phyloP scores from a whole-genome alignment of 1,139 yeast genomes.

The Kodamaea fungicola region DNA sequence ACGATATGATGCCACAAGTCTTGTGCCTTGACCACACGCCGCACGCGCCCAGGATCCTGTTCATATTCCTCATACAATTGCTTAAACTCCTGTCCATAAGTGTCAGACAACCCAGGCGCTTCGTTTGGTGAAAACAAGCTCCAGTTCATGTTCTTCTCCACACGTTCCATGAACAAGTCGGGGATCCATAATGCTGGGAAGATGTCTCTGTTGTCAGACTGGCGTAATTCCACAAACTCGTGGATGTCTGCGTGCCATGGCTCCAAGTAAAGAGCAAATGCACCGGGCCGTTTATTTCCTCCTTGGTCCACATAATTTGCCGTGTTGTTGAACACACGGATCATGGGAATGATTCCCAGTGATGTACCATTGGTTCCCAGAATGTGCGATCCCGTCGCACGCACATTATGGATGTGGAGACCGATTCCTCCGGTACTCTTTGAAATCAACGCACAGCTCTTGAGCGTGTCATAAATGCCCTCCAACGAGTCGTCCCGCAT shows the following conservation, averaged over 20 bases:
- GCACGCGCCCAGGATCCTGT: conserved; percentile 33
- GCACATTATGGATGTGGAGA: conserved; percentile 51
- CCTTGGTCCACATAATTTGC: conserved; percentile 64
- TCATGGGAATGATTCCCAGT: conserved; percentile 57
- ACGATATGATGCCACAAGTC: conserved; percentile 52
- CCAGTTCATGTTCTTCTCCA: conserved; percentile 49
- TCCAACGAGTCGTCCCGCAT: conserved; percentile 60
- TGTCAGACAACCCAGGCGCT: conserved; percentile 50
- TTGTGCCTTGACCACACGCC: conserved; percentile 44
- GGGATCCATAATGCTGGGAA: conserved; percentile 61
- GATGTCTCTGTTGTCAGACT: conserved; percentile 58
- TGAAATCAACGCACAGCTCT: conserved; percentile 53
- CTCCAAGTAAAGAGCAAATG: conserved; percentile 57
- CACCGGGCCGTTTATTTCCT: conserved; percentile 62
- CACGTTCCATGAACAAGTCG: conserved; percentile 56
- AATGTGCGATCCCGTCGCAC: conserved; percentile 49
- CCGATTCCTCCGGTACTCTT: conserved; percentile 62
- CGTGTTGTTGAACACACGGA: conserved; percentile 56
- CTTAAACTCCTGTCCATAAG: conserved; percentile 48
- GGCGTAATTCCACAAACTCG: conserved; percentile 48
- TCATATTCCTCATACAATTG: conserved; percentile 46
- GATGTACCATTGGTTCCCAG: conserved; percentile 55
- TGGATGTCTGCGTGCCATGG: conserved; percentile 62
- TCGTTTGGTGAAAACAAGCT: conserved; percentile 53
- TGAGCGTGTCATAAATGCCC: conserved; percentile 54